Percentiles rank a stretch among this genome's conserved stretches.
Evolutionary conservation across 805 yeast genomes (phyloP).

Genomic region (Metschnikowia arizonensis): DNA sequence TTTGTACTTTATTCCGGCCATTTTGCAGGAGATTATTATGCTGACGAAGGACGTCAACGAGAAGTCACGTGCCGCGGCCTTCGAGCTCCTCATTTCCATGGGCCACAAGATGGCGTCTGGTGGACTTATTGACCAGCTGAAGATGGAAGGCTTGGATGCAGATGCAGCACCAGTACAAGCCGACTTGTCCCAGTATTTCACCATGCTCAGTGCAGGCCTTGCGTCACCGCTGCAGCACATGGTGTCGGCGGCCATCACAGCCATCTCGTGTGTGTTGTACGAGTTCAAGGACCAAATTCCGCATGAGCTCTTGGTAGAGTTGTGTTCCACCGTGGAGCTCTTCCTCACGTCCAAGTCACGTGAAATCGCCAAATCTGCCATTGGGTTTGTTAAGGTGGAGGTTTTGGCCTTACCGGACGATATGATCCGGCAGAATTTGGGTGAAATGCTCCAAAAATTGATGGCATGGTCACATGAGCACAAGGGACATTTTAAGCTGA

Average conservation of each 20-base stretch:
- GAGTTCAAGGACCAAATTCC: constrained; percentile 74
- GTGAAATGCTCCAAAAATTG: constrained; percentile 63
- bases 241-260: constrained; percentile 91
- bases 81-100: constrained; percentile 69
- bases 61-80: constrained; percentile 80
- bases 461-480: constrained; percentile 95
- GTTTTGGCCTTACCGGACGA: constrained; percentile 79
- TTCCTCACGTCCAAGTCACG: constrained; percentile 86
- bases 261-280: constrained; percentile 78
- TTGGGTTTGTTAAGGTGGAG: constrained; percentile 91
- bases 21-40: constrained; percentile 82
- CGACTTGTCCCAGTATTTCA: constrained; percentile 74
- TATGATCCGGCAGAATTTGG: constrained; percentile 60
- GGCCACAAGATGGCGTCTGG: constrained; percentile 71
- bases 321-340: constrained; percentile 81
- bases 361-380: constrained; percentile 90
- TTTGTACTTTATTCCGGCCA: constrained; percentile 72
- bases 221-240: constrained; percentile 92
- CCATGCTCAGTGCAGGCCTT: constrained; percentile 93
- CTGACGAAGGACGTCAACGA: constrained; percentile 92
- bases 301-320: constrained; percentile 59
- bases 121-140: constrained; percentile 60
- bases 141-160: constrained; percentile 63
- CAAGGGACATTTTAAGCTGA: constrained; percentile 89
- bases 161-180: constrained; percentile 61